Base-by-base conservation (phyloP, 116 monocot genomes). In the Cymodocea nodosa region DNA sequence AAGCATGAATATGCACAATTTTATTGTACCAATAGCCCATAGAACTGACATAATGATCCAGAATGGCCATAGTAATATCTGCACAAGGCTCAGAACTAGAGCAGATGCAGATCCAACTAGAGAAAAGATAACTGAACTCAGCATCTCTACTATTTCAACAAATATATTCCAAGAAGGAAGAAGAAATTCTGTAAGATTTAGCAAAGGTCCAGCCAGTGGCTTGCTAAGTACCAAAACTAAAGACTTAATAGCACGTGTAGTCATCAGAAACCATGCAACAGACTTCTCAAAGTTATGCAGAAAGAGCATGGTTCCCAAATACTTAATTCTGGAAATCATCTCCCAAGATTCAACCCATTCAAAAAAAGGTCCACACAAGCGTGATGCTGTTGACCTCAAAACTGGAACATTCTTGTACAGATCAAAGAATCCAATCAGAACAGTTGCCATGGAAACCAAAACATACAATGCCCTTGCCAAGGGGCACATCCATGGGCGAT, bases 401-500 rank as follows among this genome's bases (percentile, higher is more conserved):
- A 97, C 23, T 15, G 91, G 97, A 68, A 97, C 88, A 84, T 97
- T 91, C 70, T 97, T 97, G 62, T 97, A 97, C 44, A 97, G 75
- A 63, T 97, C 97, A 82, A 88, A 97, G 70, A 97, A 97, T 76
- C 97, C 97, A 70, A 97, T 97, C 51, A 97, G 84, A 56, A 97
- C 97, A 67, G 97, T 97, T 19, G 74, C 51, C 9, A 87, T 50
- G 22, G 97, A 97, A 35, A 97, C 87, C 61, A 91, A 16, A 35
- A 91, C 82, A 62, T 91, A 97, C 17, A 91, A 70, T 23, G 68
- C 71, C 76, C 97, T 88, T 69, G 86, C 97, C 4, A 97, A 67
- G 71, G 88, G 91, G 34, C 97, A 97, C 97, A 97, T 97, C 91
- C 97, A 97, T 66, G 88, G 97, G 58, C 91, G 81, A 79, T 97